Conservation (phyloP, 2,329 filamentous ascomycete genomes). For the Calonectria pseudoturangicola region DNA sequence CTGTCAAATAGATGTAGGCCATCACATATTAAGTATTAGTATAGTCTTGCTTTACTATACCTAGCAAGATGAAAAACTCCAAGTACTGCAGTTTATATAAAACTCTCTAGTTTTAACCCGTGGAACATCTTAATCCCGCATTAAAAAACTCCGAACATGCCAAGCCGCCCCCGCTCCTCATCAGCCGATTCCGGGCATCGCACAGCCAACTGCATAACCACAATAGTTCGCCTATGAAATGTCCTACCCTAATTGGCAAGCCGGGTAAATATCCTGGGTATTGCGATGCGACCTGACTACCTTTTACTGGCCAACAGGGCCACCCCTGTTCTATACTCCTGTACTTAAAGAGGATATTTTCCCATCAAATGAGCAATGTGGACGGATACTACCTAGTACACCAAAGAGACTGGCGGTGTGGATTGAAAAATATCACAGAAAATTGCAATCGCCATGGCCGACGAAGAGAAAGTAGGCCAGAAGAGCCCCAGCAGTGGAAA, state of each 20-base stretch:
- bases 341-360: background rate
- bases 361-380: background rate
- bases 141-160: background rate
- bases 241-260: background rate
- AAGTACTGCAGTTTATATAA: background rate
- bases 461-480: background rate
- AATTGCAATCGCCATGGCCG: background rate
- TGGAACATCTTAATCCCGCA: background rate
- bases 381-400: background rate
- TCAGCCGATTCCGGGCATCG: conserved; percentile 10
- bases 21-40: too few relatives aligned
- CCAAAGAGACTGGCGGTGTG: too few relatives aligned
- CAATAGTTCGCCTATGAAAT: background rate
- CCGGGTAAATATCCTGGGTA: background rate
- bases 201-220: conserved; percentile 10
- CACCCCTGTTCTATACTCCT: background rate
- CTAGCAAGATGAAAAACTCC: too few relatives aligned
- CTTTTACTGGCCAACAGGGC: background rate
- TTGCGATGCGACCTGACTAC: background rate
- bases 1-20: too few relatives aligned
- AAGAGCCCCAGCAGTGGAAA: conserved; percentile 25
- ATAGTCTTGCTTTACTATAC: too few relatives aligned
- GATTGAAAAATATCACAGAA: background rate
- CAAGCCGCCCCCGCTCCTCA: conserved; percentile 19
- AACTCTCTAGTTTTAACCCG: background rate